Base-by-base conservation (phyloP, 2,329 filamentous ascomycete genomes). In the Herpotrichia juniperi region DNA sequence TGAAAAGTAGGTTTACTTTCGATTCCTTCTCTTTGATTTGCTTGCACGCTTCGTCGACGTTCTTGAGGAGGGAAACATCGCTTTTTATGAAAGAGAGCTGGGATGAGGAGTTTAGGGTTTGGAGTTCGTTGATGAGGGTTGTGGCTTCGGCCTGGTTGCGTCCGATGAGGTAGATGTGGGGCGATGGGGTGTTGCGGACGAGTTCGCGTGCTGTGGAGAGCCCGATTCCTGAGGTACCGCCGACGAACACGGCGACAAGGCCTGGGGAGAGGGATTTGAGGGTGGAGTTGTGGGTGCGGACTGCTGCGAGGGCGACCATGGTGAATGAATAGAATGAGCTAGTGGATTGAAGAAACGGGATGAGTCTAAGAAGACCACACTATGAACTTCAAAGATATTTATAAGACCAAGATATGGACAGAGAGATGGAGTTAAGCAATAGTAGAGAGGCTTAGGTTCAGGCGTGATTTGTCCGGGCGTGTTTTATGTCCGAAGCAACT, bases 1-100 rank as follows among this genome's bases (percentile, higher is more conserved):
- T 74, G 59, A 85, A 82, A 0, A 86, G 66, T 3, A 85, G 64
- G 62, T 86, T 84, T 52, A 87, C 75, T 22, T 75, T 74, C 31
- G 71, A 67, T 61, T 86, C 83, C 53, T 78, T 79, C 25, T 67
- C 61, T 52, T 70, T 72, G 50, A 87, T 81, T 46, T 83, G 75
- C 6, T 71, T 67, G 63, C 76, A 78, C 14, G 72, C 67, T 51
- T 73, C 64, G 54, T 79, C 77, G 48, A 78, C 76, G 51, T 74
- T 75, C 16, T 59, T 66, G 10, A 79, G 59, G 6, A 74, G 52
- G 4, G 69, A 73, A 42, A 78, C 67, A 52, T 79, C 77, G 34
- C 67, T 69, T 54, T 78, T 65, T 40, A 79, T 69, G 65, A 78
- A 79, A 40, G 63, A 61, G 28, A 72, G 61, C 28, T 69, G 55